These are phyloP conservation scores for Corchorus olitorius DNA, from an alignment of 345 rosid genomes.

Conservation along the genomic window DNA sequence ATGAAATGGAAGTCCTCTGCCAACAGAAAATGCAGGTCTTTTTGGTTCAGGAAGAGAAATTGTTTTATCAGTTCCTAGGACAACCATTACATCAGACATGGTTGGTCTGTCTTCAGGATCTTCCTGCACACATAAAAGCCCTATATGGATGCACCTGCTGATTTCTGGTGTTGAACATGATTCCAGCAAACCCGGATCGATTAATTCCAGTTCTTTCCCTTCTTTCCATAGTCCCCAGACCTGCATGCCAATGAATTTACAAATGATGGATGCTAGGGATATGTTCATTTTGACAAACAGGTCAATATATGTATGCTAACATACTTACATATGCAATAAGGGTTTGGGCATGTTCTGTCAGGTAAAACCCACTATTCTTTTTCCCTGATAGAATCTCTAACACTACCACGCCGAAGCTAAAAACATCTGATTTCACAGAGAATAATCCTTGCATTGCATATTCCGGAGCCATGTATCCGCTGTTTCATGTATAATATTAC, in stretches of 20 bases:
- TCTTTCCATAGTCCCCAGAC: constrained; percentile 49
- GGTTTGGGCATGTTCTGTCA: constrained; percentile 26
- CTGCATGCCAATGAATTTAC: constrained; percentile 25
- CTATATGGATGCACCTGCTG: constrained; percentile 23
- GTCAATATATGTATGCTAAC: too few species aligned
- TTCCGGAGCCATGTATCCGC: constrained; percentile 25
- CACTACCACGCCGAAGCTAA: constrained; percentile 19
- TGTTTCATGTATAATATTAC: neutral
- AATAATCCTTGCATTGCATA: constrained; percentile 15
- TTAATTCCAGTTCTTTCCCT: neutral
- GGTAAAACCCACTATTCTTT: constrained; percentile 14
- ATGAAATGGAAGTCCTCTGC: neutral
- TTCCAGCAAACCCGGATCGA: neutral
- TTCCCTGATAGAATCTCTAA: constrained; percentile 4
- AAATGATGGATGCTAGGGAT: neutral
- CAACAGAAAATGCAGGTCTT: constrained; percentile 23
- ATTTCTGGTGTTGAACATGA: constrained; percentile 14
- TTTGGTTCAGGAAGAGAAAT: constrained; percentile 22
- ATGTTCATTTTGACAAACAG: neutral
- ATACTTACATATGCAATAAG: constrained; percentile 33
- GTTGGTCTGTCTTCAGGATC: constrained; percentile 28
- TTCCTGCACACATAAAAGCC: constrained; percentile 33
- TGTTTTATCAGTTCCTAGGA: constrained; percentile 28
- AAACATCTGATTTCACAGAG: constrained; percentile 26
- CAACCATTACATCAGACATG: constrained; percentile 20